Evolutionary conservation across 768 basidiomycete genomes (phyloP).

Genomic region (Psilocybe cubensis): DNA sequence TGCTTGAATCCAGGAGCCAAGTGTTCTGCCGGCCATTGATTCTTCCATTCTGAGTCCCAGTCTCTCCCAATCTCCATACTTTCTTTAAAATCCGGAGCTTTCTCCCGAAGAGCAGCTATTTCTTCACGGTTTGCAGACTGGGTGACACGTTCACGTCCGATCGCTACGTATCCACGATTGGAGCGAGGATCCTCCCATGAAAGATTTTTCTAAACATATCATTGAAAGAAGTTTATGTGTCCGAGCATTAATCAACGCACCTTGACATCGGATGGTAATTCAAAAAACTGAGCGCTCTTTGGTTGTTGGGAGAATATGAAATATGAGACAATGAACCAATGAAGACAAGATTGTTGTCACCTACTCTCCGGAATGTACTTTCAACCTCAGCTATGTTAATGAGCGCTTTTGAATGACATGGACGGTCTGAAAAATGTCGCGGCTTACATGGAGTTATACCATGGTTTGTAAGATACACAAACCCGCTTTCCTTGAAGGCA

Average conservation of each 20-base stretch:
- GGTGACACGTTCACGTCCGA: slow-evolving; percentile 84
- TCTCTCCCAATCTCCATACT: slow-evolving; percentile 90
- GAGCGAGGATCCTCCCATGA: slow-evolving; percentile 87
- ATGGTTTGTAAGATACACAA: slow-evolving; percentile 78
- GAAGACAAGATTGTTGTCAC: neutral
- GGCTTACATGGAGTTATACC: slow-evolving; percentile 58
- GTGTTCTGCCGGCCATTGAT: slow-evolving; percentile 74
- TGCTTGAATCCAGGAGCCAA: slow-evolving; percentile 69
- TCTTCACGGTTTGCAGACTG: slow-evolving; percentile 71
- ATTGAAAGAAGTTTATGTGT: neutral
- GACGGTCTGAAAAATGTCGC: neutral
- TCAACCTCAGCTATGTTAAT: slow-evolving; percentile 46
- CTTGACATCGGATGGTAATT: slow-evolving; percentile 63
- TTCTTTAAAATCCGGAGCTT: slow-evolving; percentile 84
- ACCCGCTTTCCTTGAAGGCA: slow-evolving; percentile 82
- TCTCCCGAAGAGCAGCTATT: slow-evolving; percentile 72
- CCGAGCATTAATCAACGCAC: slow-evolving; percentile 30
- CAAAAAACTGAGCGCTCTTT: slow-evolving; percentile 83
- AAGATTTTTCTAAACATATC: slow-evolving; percentile 49
- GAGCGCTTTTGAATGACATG: neutral
- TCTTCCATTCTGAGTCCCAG: slow-evolving; percentile 77
- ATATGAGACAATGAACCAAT: neutral
- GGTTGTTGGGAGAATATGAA: slow-evolving; percentile 8
- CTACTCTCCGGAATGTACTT: slow-evolving; percentile 68
- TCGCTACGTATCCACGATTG: slow-evolving; percentile 82